Base-by-base conservation (phyloP, 1,284 basidiomycete genomes). In the Ganoderma leucocontextum region DNA sequence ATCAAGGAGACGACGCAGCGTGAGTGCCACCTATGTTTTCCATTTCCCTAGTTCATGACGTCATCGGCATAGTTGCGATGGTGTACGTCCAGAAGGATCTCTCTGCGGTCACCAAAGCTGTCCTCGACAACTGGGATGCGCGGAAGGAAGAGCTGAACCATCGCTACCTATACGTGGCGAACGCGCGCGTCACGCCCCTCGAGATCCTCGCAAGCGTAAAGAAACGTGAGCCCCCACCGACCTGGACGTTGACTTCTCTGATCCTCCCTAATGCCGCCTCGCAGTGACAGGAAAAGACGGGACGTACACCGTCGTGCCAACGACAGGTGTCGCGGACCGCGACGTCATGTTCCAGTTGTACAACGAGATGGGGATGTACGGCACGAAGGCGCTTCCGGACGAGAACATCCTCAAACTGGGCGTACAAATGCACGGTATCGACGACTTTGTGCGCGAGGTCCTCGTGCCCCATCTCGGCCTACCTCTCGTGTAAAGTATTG, bases 331-430 rank as follows among this genome's bases (percentile, higher is more conserved):
- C 9, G 68, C 72, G 9, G 74, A 75, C 39, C 73, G 74, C 60
- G 74, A 75, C 62, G 60, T 74, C 68, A 75, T 75, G 74, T 75
- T 75, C 71, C 68, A 69, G 66, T 68, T 75, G 33, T 75, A 75
- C 63, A 75, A 75, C 69, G 74, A 75, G 64, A 62, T 70, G 61
- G 74, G 74, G 10, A 75, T 75, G 74, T 75, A 75, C 52, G 70
- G 72, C 25, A 44, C 62, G 29, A 74, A 75, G 68, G 68, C 66
- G 64, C 70, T 75, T 7, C 74, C 73, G 42, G 74, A 75, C 64
- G 70, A 74, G 64, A 70, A 70, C 59, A 57, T 75, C n/a, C 22
- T 67, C 22, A 69, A 65, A 64, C 67, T 75, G 1, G 74, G 74
- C 3, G 73, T 75, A 33, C 39, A 67, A 55, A 64, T 74, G 63